phyloP scores from a whole-genome alignment of 192 early-diverging fungal species.

The Helicostylum pulchrum region DNA sequence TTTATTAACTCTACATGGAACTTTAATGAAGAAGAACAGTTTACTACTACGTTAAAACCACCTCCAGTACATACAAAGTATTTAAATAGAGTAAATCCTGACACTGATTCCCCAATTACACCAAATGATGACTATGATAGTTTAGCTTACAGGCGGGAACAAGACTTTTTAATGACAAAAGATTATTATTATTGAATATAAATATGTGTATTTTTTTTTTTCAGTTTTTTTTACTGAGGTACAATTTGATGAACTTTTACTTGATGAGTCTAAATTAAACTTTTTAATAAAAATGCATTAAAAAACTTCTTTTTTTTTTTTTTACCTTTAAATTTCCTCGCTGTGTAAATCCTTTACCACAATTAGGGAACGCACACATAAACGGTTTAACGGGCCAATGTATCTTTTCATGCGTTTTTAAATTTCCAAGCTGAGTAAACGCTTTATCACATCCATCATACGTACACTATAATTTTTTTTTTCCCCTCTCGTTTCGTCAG shows the following conservation, averaged over 20 bases:
- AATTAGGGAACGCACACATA: constrained; percentile 8
- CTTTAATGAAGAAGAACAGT: constrained; percentile 1
- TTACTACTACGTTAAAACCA: neutral
- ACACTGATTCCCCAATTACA: constrained; percentile 19
- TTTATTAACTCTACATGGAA: constrained; percentile 11
- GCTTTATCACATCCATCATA: constrained; percentile 17
- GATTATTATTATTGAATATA: neutral
- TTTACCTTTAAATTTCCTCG: constrained; percentile 21
- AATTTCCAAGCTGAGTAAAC: constrained; percentile 18
- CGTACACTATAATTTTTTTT: neutral
- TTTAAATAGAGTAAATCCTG: neutral
- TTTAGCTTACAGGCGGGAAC: neutral
- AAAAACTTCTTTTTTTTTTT: neutral
- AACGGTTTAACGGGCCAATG: constrained; percentile 20
- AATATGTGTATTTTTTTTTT: neutral
- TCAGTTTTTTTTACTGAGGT: neutral
- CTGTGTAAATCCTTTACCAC: constrained; percentile 20
- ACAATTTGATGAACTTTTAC: constrained; percentile 20
- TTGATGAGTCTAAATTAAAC: constrained; percentile 18
- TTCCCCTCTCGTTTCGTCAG: neutral
- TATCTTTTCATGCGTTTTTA: constrained; percentile 23
- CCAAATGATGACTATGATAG: constrained; percentile 14
- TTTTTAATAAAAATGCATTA: neutral
- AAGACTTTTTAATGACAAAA: neutral
- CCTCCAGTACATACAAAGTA: constrained; percentile 1